Conservation (phyloP, 1,284 basidiomycete genomes). For the Ustilago loliicola region DNA sequence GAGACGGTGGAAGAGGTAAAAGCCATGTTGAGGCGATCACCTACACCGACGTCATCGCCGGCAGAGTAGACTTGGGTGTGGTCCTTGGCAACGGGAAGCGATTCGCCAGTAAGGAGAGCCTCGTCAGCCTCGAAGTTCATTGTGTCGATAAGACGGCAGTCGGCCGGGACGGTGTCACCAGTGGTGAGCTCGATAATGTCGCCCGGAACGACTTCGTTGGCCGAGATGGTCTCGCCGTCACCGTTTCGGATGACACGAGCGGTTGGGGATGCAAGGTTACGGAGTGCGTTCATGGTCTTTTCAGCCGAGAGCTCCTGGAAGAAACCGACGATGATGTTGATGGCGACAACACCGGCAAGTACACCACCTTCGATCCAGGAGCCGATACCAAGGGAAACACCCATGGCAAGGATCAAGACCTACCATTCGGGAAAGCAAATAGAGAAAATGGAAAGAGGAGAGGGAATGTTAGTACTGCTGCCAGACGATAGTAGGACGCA, state of each 20-base stretch:
- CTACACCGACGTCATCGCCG: slow-evolving; percentile 71
- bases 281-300: slow-evolving; percentile 76
- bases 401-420: slow-evolving; percentile 75
- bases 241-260: slow-evolving; percentile 76
- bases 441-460: not conserved
- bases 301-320: slow-evolving; percentile 76
- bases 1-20: slow-evolving; percentile 78
- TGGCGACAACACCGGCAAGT: slow-evolving; percentile 76
- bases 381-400: slow-evolving; percentile 75
- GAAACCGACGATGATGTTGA: slow-evolving; percentile 74
- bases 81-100: slow-evolving; percentile 77
- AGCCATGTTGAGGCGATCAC: slow-evolving; percentile 76
- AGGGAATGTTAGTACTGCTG: not conserved
- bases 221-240: slow-evolving; percentile 74
- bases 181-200: slow-evolving; percentile 70
- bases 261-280: slow-evolving; percentile 76
- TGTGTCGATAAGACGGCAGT: slow-evolving; percentile 66
- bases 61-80: slow-evolving; percentile 52
- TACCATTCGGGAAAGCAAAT: not conserved
- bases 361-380: slow-evolving; percentile 79
- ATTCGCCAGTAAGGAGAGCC: slow-evolving; percentile 79
- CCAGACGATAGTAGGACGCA: not conserved
- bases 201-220: slow-evolving; percentile 76
- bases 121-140: slow-evolving; percentile 74
- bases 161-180: slow-evolving; percentile 68